phyloP scores from a whole-genome alignment of 2,329 filamentous ascomycete genomes.

The Cladosporium halotolerans region DNA sequence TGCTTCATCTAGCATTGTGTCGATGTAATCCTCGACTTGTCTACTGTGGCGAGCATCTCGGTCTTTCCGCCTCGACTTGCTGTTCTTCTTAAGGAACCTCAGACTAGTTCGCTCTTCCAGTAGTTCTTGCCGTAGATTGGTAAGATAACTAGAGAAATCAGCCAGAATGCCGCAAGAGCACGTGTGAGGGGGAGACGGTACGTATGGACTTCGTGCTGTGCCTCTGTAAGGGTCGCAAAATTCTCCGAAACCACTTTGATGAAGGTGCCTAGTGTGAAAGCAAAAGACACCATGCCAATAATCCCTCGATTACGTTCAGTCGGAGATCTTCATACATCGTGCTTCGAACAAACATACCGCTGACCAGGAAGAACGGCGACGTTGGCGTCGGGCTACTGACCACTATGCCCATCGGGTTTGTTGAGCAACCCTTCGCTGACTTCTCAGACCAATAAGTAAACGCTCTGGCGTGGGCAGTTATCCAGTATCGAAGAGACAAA shows the following conservation, averaged over 20 bases:
- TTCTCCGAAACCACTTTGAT: conserved; percentile 37
- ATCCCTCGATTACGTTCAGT: conserved; percentile 16
- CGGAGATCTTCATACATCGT: not conserved
- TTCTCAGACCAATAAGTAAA: too few species aligned
- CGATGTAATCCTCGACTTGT: conserved; percentile 12
- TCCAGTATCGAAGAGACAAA: too few species aligned
- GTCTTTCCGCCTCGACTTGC: conserved; percentile 8
- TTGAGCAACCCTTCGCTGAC: too few species aligned
- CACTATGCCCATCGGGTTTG: not conserved
- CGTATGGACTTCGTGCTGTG: conserved; percentile 34
- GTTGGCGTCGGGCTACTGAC: not conserved
- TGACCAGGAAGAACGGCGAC: conserved; percentile 8
- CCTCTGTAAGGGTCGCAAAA: conserved; percentile 32
- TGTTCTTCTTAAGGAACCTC: conserved; percentile 21
- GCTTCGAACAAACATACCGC: not conserved
- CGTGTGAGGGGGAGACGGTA: conserved; percentile 10
- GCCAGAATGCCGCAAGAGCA: too few species aligned
- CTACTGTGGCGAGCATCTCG: conserved; percentile 19
- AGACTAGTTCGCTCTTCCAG: conserved; percentile 36
- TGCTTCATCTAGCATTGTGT: conserved; percentile 28
- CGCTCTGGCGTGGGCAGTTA: too few species aligned
- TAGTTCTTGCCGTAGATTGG: conserved; percentile 36
- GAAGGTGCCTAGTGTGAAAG: conserved; percentile 39
- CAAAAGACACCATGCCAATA: conserved; percentile 39
- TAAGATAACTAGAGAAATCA: conserved; percentile 17